These are phyloP conservation scores for Saccharomycopsis capsularis DNA, from an alignment of 805 yeast genomes.

Conservation along the genomic window DNA sequence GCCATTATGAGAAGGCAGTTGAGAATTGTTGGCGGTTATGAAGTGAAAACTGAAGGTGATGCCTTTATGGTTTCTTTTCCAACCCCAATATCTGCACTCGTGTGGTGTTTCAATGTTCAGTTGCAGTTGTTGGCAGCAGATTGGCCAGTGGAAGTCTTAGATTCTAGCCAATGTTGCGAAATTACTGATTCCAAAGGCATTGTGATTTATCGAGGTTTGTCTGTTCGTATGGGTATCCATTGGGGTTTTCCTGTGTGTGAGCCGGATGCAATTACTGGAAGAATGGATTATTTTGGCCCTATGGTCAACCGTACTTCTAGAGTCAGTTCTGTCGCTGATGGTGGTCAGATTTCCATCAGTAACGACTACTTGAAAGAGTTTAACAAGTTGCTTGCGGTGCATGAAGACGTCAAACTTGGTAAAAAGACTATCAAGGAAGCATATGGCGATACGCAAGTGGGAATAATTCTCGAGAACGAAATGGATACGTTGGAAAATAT, in stretches of 20 bases:
- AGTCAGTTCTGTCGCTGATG: constrained; percentile 91
- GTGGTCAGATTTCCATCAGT: constrained; percentile 92
- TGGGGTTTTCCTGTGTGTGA: constrained; percentile 99
- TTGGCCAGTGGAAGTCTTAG: constrained; percentile 92
- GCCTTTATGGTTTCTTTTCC: constrained; percentile 98
- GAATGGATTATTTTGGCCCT: constrained; percentile 99
- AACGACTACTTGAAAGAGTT: constrained; percentile 74
- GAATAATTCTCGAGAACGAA: constrained; percentile 59
- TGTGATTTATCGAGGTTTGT: constrained; percentile 74
- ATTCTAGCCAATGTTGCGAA: constrained; percentile 77
- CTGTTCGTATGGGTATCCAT: constrained; percentile 97
- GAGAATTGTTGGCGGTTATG: constrained; percentile 93
- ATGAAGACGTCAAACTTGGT: constrained; percentile 27
- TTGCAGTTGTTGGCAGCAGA: constrained; percentile 74
- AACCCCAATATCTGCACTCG: constrained; percentile 78
- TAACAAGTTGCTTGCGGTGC: constrained; percentile 43
- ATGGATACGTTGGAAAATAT: constrained; percentile 54
- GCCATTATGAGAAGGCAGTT: constrained; percentile 89
- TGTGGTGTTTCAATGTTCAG: constrained; percentile 95
- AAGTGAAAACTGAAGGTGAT: constrained; percentile 98
- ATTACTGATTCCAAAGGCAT: constrained; percentile 54
- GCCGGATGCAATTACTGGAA: constrained; percentile 83
- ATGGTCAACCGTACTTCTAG: constrained; percentile 95
- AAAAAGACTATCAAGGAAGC: constrained; percentile 32
- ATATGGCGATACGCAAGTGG: constrained; percentile 40